Conservation (phyloP, 208 protist genomes). For the Leishmania braziliensis region DNA sequence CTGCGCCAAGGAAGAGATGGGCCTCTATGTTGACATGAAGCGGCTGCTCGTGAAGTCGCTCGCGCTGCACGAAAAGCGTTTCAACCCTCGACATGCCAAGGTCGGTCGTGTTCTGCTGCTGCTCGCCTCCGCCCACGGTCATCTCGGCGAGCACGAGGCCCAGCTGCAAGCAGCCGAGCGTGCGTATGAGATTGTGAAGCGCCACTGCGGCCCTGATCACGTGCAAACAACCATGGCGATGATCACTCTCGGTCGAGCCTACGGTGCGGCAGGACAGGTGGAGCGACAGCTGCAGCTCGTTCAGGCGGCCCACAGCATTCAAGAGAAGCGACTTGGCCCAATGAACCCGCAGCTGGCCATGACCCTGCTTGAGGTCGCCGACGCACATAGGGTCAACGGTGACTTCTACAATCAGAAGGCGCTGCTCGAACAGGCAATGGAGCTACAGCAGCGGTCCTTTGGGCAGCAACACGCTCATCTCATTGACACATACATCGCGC, state of each 20-base stretch:
- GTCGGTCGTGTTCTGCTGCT: slow-evolving; percentile 80
- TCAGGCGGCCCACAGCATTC: slow-evolving; percentile 67
- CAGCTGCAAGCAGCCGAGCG: slow-evolving; percentile 67
- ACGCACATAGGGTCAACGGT: slow-evolving; percentile 62
- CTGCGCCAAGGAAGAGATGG: slow-evolving; percentile 79
- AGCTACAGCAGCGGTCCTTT: slow-evolving; percentile 82
- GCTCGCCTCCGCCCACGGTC: slow-evolving; percentile 68
- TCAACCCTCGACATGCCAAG: slow-evolving; percentile 75
- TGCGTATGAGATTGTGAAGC: slow-evolving; percentile 71
- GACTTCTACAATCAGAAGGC: slow-evolving; percentile 75
- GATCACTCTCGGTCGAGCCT: slow-evolving; percentile 67
- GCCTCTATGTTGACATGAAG: slow-evolving; percentile 77
- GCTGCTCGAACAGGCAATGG: slow-evolving; percentile 72
- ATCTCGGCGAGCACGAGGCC: slow-evolving; percentile 59
- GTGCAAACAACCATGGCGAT: slow-evolving; percentile 78
- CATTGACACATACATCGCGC: slow-evolving; percentile 69
- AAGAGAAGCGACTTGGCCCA: slow-evolving; percentile 68
- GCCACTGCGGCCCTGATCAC: slow-evolving; percentile 81
- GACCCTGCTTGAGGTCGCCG: slow-evolving; percentile 73
- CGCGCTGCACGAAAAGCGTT: slow-evolving; percentile 66
- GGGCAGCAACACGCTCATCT: slow-evolving; percentile 76
- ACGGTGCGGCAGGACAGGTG: slow-evolving; percentile 60
- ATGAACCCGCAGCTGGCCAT: slow-evolving; percentile 82
- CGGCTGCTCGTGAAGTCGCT: slow-evolving; percentile 62
- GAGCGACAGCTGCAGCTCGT: slow-evolving; percentile 64